Percentiles rank a stretch among this genome's conserved stretches.
Conservation (phyloP, 2,329 filamentous ascomycete species). For the Ceratocystis colombiana region DNA sequence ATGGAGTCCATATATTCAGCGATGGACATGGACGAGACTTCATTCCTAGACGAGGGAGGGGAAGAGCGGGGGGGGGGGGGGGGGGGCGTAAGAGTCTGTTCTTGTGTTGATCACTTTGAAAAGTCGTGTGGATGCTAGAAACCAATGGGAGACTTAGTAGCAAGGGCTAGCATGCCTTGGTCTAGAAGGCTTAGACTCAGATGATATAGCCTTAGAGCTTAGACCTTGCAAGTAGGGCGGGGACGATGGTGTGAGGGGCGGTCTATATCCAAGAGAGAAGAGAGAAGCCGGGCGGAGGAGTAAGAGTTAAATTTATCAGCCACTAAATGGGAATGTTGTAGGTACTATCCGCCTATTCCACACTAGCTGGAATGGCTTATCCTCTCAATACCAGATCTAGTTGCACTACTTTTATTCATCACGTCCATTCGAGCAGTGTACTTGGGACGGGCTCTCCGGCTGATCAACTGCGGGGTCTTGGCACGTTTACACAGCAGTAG, state of each 20-base stretch:
- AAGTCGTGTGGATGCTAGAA: background rate
- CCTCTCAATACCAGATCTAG: background rate
- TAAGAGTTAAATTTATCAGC: background rate
- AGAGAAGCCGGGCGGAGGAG: background rate
- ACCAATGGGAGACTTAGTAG: background rate
- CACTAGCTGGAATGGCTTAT: background rate
- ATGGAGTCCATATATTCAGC: background rate
- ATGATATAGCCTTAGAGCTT: background rate
- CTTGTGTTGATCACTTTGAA: background rate
- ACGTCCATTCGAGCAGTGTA: background rate
- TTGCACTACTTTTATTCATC: background rate
- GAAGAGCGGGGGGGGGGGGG: background rate
- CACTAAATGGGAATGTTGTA: background rate
- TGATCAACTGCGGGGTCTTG: background rate
- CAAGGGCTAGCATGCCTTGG: background rate
- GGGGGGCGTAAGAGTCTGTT: background rate
- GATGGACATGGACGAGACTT: background rate
- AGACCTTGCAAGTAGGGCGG: background rate
- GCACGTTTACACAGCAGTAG: too few relatives aligned
- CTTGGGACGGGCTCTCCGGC: background rate
- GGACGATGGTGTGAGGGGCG: background rate
- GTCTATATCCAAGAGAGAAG: background rate
- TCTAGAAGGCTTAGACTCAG: background rate
- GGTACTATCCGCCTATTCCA: background rate
- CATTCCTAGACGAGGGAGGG: conserved; percentile 5